phyloP scores from a whole-genome alignment of 2,329 filamentous ascomycete genomes.

The Myriosclerotinia curreyana region DNA sequence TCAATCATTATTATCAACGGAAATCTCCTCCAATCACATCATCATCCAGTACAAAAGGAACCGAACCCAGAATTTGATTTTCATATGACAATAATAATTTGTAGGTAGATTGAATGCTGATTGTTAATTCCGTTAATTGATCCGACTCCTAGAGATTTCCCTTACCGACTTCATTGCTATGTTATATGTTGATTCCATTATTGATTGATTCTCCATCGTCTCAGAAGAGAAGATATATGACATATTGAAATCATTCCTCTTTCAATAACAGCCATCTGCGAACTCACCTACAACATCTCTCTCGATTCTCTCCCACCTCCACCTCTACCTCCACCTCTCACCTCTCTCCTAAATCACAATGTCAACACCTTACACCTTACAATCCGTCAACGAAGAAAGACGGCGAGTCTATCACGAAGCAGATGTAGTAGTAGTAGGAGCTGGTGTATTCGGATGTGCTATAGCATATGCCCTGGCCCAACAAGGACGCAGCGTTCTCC shows the following conservation, averaged over 20 bases:
- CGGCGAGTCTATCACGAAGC: conserved; percentile 58
- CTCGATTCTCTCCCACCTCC: not conserved
- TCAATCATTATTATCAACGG: not conserved
- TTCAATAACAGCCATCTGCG: not conserved
- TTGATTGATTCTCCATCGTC: not conserved
- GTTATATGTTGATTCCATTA: not conserved
- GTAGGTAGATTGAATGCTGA: too few species aligned
- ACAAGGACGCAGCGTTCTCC: conserved; percentile 85
- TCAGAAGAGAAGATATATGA: not conserved
- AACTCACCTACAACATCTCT: not conserved
- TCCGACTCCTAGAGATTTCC: not conserved
- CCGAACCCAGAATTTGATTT: not conserved
- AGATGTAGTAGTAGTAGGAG: conserved; percentile 89
- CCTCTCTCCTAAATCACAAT: conserved; percentile 1
- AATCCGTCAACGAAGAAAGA: conserved; percentile 41
- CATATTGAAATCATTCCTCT: not conserved
- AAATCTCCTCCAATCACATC: conserved; percentile 3
- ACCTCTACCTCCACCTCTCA: not conserved
- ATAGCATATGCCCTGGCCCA: conserved; percentile 79
- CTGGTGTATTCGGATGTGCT: conserved; percentile 85
- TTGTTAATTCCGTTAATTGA: too few species aligned
- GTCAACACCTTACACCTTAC: not conserved
- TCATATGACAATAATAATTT: too few species aligned
- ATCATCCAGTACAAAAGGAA: not conserved
- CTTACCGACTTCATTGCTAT: not conserved